Evolutionary conservation across 495 filamentous ascomycete species (phyloP).

Genomic region (Penicillium ucsense): DNA sequence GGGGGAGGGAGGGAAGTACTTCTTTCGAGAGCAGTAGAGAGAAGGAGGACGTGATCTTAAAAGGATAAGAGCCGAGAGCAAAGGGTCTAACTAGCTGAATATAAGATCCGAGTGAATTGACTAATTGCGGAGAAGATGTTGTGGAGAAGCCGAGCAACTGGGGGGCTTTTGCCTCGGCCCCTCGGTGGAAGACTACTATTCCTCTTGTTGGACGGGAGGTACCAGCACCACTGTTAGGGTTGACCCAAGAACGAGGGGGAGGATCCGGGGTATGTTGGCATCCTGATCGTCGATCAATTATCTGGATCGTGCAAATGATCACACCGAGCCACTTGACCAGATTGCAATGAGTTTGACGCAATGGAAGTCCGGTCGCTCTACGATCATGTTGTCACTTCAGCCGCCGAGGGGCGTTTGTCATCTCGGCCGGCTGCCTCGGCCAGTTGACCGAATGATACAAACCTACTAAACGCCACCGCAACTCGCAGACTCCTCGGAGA

Average conservation of each 20-base stretch:
- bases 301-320: too few relatives aligned
- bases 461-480: background rate
- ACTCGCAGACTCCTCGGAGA: background rate
- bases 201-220: too few relatives aligned
- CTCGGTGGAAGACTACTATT: too few relatives aligned
- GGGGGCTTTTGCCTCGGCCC: constrained; percentile 20
- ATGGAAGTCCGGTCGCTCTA: background rate
- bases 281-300: too few relatives aligned
- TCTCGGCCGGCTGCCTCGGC: constrained; percentile 7
- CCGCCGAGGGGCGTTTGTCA: background rate
- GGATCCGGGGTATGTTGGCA: too few relatives aligned
- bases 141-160: constrained; percentile 19
- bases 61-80: too few relatives aligned
- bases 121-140: constrained; percentile 18
- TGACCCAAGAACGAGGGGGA: too few relatives aligned
- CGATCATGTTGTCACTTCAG: background rate
- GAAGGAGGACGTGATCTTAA: background rate
- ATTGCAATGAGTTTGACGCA: too few relatives aligned
- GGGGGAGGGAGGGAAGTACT: background rate
- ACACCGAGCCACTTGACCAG: too few relatives aligned
- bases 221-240: too few relatives aligned
- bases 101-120: constrained; percentile 10
- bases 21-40: background rate
- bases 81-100: constrained; percentile 5
- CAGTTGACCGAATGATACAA: constrained; percentile 8